Percentiles rank a stretch among this genome's conserved stretches.
These are phyloP conservation scores for Hortaea sp. DNA, from an alignment of 2,329 filamentous ascomycete species.

Conservation along the genomic window DNA sequence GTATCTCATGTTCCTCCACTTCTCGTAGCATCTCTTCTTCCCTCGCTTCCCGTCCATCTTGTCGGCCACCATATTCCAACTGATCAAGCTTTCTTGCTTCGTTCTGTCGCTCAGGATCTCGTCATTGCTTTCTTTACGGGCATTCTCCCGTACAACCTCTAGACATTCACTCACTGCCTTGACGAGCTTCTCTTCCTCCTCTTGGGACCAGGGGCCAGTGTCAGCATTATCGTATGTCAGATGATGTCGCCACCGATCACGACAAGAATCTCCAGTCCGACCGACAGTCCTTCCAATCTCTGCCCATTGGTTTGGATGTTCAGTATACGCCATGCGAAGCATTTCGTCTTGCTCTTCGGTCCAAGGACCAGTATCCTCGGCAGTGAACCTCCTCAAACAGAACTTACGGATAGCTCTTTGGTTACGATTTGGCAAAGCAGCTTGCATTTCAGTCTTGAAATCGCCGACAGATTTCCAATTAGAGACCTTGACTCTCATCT, in stretches of 20 bases:
- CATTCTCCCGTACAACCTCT: slow-evolving; percentile 37
- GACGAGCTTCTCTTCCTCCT: slow-evolving; percentile 48
- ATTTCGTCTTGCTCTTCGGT: slow-evolving; percentile 48
- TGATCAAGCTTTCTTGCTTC: slow-evolving; percentile 45
- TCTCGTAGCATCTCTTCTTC: slow-evolving; percentile 56
- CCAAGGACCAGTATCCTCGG: slow-evolving; percentile 51
- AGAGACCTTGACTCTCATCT: slow-evolving; percentile 13
- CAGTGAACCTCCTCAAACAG: slow-evolving; percentile 55
- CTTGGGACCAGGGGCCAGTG: slow-evolving; percentile 48
- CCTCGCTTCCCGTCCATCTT: slow-evolving; percentile 53
- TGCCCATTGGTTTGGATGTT: slow-evolving; percentile 50
- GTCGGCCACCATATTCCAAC: slow-evolving; percentile 56
- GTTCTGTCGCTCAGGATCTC: slow-evolving; percentile 26
- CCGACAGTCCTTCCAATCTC: slow-evolving; percentile 52
- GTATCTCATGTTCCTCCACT: slow-evolving; percentile 50
- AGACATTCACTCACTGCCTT: slow-evolving; percentile 46
- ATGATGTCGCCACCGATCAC: slow-evolving; percentile 62
- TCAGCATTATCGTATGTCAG: slow-evolving; percentile 47
- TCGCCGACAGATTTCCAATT: slow-evolving; percentile 24
- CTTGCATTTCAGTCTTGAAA: slow-evolving; percentile 18
- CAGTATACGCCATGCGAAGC: slow-evolving; percentile 38
- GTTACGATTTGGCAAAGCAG: slow-evolving; percentile 25
- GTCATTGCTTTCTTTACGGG: slow-evolving; percentile 29
- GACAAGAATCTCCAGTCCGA: slow-evolving; percentile 54
- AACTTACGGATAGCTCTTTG: slow-evolving; percentile 28